phyloP scores from a whole-genome alignment of 2,329 filamentous ascomycete species.

The Akanthomyces lecanii region DNA sequence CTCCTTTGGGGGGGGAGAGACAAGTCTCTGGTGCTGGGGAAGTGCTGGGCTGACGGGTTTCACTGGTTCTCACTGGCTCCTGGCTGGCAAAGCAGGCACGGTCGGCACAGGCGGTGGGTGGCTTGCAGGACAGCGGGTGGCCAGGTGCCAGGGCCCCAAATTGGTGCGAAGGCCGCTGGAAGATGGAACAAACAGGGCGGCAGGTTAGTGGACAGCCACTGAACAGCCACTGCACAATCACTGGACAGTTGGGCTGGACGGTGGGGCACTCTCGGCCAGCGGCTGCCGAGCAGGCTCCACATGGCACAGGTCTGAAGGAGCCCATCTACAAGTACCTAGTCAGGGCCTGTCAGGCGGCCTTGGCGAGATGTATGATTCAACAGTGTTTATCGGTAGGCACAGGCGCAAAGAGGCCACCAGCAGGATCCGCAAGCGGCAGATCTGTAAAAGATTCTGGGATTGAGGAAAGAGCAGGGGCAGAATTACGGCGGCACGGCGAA shows the following conservation, averaged over 20 bases:
- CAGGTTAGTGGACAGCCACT: neutral
- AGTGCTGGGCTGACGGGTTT: neutral
- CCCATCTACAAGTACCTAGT: neutral
- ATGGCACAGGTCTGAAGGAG: neutral
- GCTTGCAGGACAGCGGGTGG: neutral
- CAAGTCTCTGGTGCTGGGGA: neutral
- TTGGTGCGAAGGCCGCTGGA: neutral
- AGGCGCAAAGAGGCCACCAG: no score
- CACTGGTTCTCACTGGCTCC: neutral
- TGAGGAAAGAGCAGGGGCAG: neutral
- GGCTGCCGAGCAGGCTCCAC: slow-evolving; percentile 9
- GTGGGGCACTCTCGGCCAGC: slow-evolving; percentile 8
- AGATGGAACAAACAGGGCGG: neutral
- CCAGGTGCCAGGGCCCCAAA: neutral
- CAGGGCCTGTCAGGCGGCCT: neutral
- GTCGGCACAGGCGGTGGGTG: slow-evolving; percentile 6
- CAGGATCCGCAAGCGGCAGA: neutral
- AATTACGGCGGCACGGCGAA: no score
- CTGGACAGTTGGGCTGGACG: neutral
- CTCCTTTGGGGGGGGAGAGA: neutral
- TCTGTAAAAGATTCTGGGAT: neutral
- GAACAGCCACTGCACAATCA: neutral
- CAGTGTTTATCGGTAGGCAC: neutral
- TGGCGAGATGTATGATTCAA: neutral
- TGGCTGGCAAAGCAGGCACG: neutral